Base-by-base conservation (phyloP, 352 stramenopile species). In the Pythium rhizo-oryzae region DNA sequence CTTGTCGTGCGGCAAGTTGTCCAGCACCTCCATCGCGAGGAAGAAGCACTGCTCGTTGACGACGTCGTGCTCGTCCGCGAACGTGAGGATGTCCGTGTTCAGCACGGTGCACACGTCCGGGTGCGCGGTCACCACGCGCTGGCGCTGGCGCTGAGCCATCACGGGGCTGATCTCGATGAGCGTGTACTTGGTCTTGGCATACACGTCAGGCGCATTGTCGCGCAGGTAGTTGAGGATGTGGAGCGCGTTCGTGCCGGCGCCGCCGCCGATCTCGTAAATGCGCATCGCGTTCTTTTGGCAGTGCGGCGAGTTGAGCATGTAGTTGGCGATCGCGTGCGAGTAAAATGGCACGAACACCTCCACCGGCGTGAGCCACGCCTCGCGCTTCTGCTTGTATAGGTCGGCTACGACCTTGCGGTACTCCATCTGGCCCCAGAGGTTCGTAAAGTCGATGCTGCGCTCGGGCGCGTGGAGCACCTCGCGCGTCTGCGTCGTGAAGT, bases 1-100 rank as follows among this genome's bases (percentile, higher is more conserved):
- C 70, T 97, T 97, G 80, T 97, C 91, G 63, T 97, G 91, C 41
- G 90, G 91, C 35, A 97, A 65, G 69, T 97, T 97, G 76, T 97
- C 91, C 9, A 97, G 79, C 58, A 97, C 89, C 59, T 97, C 91
- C 62, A 97, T 88, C 1, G 86, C 89, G 21, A 97, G 33, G 47
- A 97, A 91, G 59, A 93, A 93, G 69, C 87, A 95, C 64, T 76
- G 70, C 15, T 80, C 71, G 49, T 74, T 82, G 16, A 90, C 69
- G 4, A 71, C 62, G 21, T 74, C 64, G 68, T 92, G 79, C n/a
- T 68, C 70, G 39, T 93, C 83, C 18, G 80, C 75, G 65, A 89
- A 92, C 13, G 79, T 93, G 19, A 95, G 67, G 37, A 94, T 92
- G 66, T 96, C 87, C 41, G 85, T 82, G 70, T 95, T 94, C 52